A percentile compares a stretch with the other conserved stretches of the same genome.
Conservation (phyloP, 805 yeast species). For the Jamesozyma piceae region DNA sequence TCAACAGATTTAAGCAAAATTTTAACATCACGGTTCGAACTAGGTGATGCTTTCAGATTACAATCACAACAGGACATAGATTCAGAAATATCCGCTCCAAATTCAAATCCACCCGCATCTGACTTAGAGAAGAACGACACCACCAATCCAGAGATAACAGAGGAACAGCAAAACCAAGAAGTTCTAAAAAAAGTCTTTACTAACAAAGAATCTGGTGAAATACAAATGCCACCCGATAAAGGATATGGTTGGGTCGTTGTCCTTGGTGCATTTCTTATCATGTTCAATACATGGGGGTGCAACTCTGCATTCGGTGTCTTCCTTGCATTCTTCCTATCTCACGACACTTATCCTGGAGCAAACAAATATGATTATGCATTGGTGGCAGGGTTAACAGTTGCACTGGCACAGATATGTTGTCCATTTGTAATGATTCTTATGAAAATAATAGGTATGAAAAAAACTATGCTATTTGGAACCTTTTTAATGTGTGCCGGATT, state of each 20-base stretch:
- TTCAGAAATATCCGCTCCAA: slow-evolving; percentile 28
- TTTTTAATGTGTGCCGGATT: slow-evolving; percentile 44
- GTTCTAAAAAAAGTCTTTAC: slow-evolving; percentile 29
- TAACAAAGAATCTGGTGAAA: slow-evolving; percentile 27
- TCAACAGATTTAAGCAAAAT: slow-evolving; percentile 12
- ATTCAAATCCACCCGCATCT: slow-evolving; percentile 34
- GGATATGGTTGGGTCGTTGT: slow-evolving; percentile 64
- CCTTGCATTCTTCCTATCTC: slow-evolving; percentile 45
- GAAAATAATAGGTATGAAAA: slow-evolving; percentile 41
- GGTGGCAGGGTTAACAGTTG: slow-evolving; percentile 58
- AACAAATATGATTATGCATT: slow-evolving; percentile 51
- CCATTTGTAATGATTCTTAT: slow-evolving; percentile 46
- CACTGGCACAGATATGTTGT: slow-evolving; percentile 45
- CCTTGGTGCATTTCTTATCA: slow-evolving; percentile 40
- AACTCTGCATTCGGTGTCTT: slow-evolving; percentile 58
- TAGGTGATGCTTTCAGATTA: slow-evolving; percentile 26
- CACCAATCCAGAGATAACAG: slow-evolving; percentile 14
- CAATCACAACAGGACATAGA: slow-evolving; percentile 21
- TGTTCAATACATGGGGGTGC: slow-evolving; percentile 65
- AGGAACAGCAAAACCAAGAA: slow-evolving; percentile 2
- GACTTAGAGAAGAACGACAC: slow-evolving; percentile 9
- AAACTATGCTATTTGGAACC: slow-evolving; percentile 42
- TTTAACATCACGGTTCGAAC: slow-evolving; percentile 20
- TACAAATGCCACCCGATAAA: slow-evolving; percentile 46
- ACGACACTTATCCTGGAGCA: slow-evolving; percentile 45